phyloP scores from a whole-genome alignment of 257 asterid species.

The Petrea volubilis region DNA sequence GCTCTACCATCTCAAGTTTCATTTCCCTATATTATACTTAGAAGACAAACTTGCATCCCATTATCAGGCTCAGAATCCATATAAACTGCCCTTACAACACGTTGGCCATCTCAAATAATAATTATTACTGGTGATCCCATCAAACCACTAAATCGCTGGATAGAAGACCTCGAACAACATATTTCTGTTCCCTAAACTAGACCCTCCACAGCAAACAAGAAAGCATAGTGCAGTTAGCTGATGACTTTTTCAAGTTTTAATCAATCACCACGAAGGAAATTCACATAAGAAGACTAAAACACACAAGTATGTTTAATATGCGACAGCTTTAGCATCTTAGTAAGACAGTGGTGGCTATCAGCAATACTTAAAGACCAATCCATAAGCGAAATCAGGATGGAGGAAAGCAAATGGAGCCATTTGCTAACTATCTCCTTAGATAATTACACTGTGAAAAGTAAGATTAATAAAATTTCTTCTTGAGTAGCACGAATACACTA shows the following conservation, averaged over 20 bases:
- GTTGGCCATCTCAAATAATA: not conserved
- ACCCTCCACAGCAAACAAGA: not conserved
- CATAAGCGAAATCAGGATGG: no score
- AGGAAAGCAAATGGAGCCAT: no score
- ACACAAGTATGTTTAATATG: not conserved
- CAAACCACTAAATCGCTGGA: not conserved
- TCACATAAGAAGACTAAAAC: not conserved
- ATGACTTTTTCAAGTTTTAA: not conserved
- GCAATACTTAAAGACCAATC: not conserved
- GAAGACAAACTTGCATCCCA: not conserved
- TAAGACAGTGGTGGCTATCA: no score
- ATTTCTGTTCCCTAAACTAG: not conserved
- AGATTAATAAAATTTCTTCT: no score
- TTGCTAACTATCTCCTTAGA: no score
- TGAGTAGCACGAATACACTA: no score
- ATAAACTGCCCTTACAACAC: not conserved
- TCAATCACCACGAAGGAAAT: no score
- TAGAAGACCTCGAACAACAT: not conserved
- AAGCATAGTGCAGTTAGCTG: not conserved
- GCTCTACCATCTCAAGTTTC: constrained; percentile 2
- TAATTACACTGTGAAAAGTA: no score
- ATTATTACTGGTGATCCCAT: not conserved
- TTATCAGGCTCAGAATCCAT: not conserved
- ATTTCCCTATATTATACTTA: not conserved
- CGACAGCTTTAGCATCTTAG: not conserved